A percentile compares a stretch with the other conserved stretches of the same genome.
These are phyloP conservation scores for Casuarina equisetifolia DNA, from an alignment of 306 rosid genomes.

Conservation along the genomic window DNA sequence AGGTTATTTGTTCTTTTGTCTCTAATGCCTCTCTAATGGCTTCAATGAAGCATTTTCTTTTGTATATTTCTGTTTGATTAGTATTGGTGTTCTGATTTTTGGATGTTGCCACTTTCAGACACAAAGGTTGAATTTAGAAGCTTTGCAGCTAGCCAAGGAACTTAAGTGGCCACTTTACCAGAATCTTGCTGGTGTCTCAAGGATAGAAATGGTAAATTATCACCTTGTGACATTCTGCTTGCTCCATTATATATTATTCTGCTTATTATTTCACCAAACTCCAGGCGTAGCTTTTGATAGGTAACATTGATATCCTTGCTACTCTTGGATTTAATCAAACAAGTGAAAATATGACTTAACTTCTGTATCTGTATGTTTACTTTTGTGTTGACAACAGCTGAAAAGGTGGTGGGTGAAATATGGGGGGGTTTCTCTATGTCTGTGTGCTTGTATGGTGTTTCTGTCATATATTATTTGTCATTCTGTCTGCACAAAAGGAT, in stretches of 20 bases:
- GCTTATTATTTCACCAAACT: neutral
- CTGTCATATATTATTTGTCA: neutral
- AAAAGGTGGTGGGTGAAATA: neutral
- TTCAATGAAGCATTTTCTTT: neutral
- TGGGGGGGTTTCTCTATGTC: neutral
- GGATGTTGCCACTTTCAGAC: slow-evolving; percentile 51
- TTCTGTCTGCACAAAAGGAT: neutral
- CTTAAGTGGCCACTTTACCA: slow-evolving; percentile 71
- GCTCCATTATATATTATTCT: slow-evolving; percentile 13
- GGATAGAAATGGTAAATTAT: slow-evolving; percentile 48
- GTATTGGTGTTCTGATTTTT: slow-evolving; percentile 14
- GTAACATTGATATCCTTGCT: neutral
- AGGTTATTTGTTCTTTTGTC: slow-evolving; percentile 49
- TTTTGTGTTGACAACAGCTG: neutral
- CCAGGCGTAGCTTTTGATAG: neutral
- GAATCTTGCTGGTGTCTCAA: slow-evolving; percentile 44
- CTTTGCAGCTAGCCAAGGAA: slow-evolving; percentile 57
- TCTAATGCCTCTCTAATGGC: neutral
- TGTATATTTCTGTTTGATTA: slow-evolving; percentile 19
- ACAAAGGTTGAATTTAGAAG: slow-evolving; percentile 63
- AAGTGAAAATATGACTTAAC: neutral
- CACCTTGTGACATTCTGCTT: slow-evolving; percentile 14
- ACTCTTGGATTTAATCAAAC: neutral
- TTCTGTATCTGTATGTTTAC: neutral
- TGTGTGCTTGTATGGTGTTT: neutral